Conservation (phyloP, 139 green algal genomes). For the Volvox reticuliferus region DNA sequence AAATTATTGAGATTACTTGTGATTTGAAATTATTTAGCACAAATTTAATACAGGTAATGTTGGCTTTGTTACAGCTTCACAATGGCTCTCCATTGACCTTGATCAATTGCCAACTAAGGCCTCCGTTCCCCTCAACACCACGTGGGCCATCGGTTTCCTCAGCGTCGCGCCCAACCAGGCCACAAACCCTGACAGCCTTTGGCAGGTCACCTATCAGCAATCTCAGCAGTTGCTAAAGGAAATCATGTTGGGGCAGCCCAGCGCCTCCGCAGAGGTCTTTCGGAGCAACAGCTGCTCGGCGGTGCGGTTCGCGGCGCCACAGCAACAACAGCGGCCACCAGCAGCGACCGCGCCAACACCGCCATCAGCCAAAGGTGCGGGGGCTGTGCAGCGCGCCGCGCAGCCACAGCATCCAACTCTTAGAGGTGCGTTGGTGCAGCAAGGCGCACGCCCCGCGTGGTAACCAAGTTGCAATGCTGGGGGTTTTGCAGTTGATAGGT, state of each 20-base stretch:
- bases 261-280: constrained; percentile 22
- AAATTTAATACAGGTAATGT: no score
- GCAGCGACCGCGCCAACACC: background rate
- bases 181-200: constrained; percentile 24
- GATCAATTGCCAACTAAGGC: no score
- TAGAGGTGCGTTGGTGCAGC: no score
- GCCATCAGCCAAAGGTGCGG: background rate
- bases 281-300: constrained; percentile 42
- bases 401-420: background rate
- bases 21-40: no score
- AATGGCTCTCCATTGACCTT: no score
- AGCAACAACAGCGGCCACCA: background rate
- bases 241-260: background rate
- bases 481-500: no score
- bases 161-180: constrained; percentile 46
- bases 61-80: no score
- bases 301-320: background rate
- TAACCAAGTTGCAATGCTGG: no score
- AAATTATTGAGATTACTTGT: no score
- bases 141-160: background rate
- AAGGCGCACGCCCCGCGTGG: no score
- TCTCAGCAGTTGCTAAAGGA: constrained; percentile 40
- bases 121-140: no score
- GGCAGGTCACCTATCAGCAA: constrained; percentile 15
- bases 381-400: no score